Base-by-base conservation (phyloP, 345 rosid species). In the Bruguiera gymnorhiza region DNA sequence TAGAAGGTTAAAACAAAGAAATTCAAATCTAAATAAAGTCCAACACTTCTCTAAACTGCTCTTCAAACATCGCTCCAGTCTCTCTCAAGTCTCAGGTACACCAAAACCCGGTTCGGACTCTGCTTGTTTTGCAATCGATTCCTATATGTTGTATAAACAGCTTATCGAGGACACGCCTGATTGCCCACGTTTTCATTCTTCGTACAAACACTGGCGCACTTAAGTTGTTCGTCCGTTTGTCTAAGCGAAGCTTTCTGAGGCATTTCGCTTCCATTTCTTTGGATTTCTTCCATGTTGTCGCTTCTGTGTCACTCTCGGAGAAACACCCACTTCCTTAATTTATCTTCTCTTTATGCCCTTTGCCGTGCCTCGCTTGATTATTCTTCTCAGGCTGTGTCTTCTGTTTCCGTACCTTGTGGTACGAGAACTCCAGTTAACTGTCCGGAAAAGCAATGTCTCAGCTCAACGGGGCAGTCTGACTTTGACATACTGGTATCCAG, bases 401-500 rank as follows among this genome's bases (percentile, higher is more conserved):
- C 72, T 32, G 69, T 61, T 18, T 50, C 16, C 7, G 29, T 5
- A 8, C 51, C 71, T 60, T 60, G 62, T 20, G n/a, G 50, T 3
- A 23, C 6, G 24, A 57, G 57, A n/a, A 0, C 70, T 70, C 58
- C 30, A 61, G 43, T 59, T 63, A 65, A 77, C 67, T 15, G 23
- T 20, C 67, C 10, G 51, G 65, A 66, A 27, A 68, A 70, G 30
- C 72, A 52, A 27, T 55, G 23, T 66, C 58, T 58, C n/a, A 70
- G 65, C 67, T 16, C 63, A 34, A 31, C 55, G 8, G 58, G 60
- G 11, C 69, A 71, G 66, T 68, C 70, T 65, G 82, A 74, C 19
- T 2, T 83, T 46, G 79, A 67, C 65, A 63, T 67, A 39, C 66
- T 86, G 8, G 39, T 82, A 31, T 80, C 75, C 32, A 79, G 76